Evolutionary conservation across 192 early-diverging fungal genomes (phyloP), one percentile per base, ranked within the genome.

Genomic region (Coemansia sp.): DNA sequence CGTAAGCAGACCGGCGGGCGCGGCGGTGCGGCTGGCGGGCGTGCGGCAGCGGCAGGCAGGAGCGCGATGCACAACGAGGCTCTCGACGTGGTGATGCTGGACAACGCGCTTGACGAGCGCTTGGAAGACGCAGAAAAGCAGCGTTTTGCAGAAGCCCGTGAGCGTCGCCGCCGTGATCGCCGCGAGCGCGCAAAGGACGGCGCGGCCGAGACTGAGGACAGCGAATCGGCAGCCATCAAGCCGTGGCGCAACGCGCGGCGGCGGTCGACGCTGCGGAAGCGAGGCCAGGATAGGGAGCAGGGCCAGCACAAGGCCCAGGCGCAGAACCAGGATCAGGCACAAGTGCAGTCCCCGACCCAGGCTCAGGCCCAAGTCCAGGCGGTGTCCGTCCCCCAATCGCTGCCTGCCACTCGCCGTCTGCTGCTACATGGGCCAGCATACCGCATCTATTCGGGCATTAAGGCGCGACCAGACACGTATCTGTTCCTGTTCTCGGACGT

Each of bases 401-500:
- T n/a, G n/a, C n/a, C 49, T 57, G 20, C 30, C 5, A 61, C 31
- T 11, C 73, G 78, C 42, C 72, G 66, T 31, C 67, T 84, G 49
- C 61, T 84, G 42, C 64, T 84, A 5, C 83, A 84, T 45, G 83
- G 83, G 1, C 72, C 83, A 28, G 78, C 75, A 6, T 74, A 65
- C 64, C 67, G 63, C 18, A 81, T 84, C 31, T 73, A 70, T 48
- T 71, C 80, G 42, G 72, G 68, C 4, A 63, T 75, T 11, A 65
- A 58, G 49, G 72, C 75, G 28, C 77, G 72, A 49, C 55, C 75
- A 3, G 75, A 81, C 65, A 81, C 77, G 22, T 81, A 84, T 33
- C 66, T 84, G 55, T 77, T 84, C 32, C 67, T 84, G 62, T 77
- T 84, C 49, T 71, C 56, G 25, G 83, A 84, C 59, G 14, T 81